Base-by-base conservation (phyloP, 768 basidiomycete genomes). In the Amanita subjunquillea region DNA sequence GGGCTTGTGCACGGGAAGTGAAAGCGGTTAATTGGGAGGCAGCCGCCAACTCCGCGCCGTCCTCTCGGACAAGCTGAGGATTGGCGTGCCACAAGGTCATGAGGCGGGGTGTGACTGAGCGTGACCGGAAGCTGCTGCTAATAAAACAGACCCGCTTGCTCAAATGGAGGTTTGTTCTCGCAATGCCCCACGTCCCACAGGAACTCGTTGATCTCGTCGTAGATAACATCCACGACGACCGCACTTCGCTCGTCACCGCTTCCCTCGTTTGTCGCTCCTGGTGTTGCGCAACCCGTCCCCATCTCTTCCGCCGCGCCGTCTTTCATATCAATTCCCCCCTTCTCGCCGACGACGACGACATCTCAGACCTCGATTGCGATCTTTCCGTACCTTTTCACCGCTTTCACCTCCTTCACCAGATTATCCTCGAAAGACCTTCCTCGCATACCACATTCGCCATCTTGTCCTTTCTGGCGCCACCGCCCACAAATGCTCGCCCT, bases 11-110 rank as follows among this genome's bases (percentile, higher is more conserved):
- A 49, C 73, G 78, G 20, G 71, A 60, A 2, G 72, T 67, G 32
- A 84, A 63, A 7, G 71, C 57, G 0, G 76, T 51, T 3, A 85
- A 59, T 58, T 78, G 67, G 2, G 2, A 71, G 30, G 30, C 2
- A 8, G 30, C 30, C 9, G 30, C 8, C 8, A 30, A 30, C 1
- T 30, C 30, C 9, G 30, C 30, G 30, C 30, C 30, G 9, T 30
- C 30, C 3, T 30, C 30, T 4, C 30, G 30, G 30, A 8, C 30
- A 30, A 32, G 32, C 10, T 12, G 32, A 10, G 10, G 2, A 10
- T 32, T 6, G 32, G 32, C 9, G 10, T 85, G 80, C 85, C 85
- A 87, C 43, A 13, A 23, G 22, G 36, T 23, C 30, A 27, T 20
- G 32, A 32, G 32, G 9, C 9, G 32, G 32, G 32, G 5, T 12